phyloP scores from a whole-genome alignment of 768 basidiomycete species.

The Tephrocybe sp. region DNA sequence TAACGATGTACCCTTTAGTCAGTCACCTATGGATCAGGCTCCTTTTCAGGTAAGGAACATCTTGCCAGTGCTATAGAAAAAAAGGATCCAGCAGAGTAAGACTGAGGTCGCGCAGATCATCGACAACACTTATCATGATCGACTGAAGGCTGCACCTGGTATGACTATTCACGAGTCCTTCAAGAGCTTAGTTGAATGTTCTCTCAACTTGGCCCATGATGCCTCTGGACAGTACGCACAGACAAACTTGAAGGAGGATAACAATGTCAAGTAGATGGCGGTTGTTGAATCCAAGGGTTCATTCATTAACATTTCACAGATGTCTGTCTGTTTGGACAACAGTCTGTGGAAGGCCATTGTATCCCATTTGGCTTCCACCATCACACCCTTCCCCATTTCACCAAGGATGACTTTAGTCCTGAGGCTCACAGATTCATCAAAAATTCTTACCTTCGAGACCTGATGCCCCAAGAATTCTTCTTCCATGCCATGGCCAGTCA shows the following conservation, averaged over 20 bases:
- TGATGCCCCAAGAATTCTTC: constrained; percentile 99
- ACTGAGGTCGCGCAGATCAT: constrained; percentile 81
- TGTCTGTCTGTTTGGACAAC: constrained; percentile 97
- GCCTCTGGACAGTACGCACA: constrained; percentile 93
- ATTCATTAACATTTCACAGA: no score
- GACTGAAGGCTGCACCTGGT: constrained; percentile 83
- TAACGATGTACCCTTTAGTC: constrained; percentile 38
- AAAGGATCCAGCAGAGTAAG: no score
- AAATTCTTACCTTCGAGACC: constrained; percentile 94
- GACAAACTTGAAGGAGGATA: constrained; percentile 96
- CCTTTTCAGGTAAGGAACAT: constrained; percentile 45
- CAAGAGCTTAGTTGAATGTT: constrained; percentile 87
- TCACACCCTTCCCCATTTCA: constrained; percentile 94
- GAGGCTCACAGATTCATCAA: constrained; percentile 98
- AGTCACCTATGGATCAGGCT: constrained; percentile 60
- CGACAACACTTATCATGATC: constrained; percentile 80
- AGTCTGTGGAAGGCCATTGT: constrained; percentile 96
- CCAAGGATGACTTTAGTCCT: no score
- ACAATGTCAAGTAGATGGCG: constrained; percentile 99
- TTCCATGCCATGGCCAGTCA: no score
- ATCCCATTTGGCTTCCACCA: constrained; percentile 98
- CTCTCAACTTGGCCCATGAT: constrained; percentile 95
- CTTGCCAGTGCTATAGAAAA: not conserved
- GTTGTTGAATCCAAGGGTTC: no score
- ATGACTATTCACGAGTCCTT: constrained; percentile 99